A percentile compares a stretch with the other conserved stretches of the same genome.
These are phyloP conservation scores for Chlamydomonas sp. DNA, from an alignment of 139 green algal species.

Conservation along the genomic window DNA sequence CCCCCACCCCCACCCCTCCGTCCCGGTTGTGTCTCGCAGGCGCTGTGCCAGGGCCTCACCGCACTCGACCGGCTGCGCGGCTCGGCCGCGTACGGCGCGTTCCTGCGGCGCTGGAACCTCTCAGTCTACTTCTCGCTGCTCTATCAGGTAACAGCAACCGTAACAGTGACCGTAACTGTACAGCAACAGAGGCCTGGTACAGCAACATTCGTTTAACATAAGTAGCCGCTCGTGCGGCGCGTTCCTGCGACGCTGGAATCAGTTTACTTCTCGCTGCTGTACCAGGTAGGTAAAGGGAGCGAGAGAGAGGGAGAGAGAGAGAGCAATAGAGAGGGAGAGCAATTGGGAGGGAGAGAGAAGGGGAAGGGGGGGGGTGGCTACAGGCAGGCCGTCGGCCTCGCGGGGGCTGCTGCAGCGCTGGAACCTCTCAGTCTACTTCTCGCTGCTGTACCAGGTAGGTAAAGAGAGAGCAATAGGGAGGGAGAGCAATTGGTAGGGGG, in stretches of 20 bases:
- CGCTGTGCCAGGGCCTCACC: slow-evolving; percentile 30
- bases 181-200: too few species aligned
- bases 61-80: slow-evolving; percentile 53
- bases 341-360: too few species aligned
- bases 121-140: slow-evolving; percentile 85
- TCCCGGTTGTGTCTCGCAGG: too few species aligned
- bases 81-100: slow-evolving; percentile 37
- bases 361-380: too few species aligned
- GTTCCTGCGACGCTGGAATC: slow-evolving; percentile 56
- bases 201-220: too few species aligned
- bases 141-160: slow-evolving; percentile 64
- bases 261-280: not conserved
- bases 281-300: too few species aligned
- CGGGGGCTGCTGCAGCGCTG: too few species aligned
- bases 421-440: slow-evolving; percentile 93
- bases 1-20: too few species aligned
- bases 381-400: too few species aligned
- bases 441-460: slow-evolving; percentile 73
- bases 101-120: slow-evolving; percentile 81
- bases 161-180: slow-evolving; percentile 6
- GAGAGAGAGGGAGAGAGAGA: too few species aligned
- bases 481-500: too few species aligned
- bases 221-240: slow-evolving; percentile 34
- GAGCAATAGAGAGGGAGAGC: too few species aligned
- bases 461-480: slow-evolving; percentile 29